Evolutionary conservation across 257 asterid genomes (phyloP).

Genomic region (Leonotis leonurus): DNA sequence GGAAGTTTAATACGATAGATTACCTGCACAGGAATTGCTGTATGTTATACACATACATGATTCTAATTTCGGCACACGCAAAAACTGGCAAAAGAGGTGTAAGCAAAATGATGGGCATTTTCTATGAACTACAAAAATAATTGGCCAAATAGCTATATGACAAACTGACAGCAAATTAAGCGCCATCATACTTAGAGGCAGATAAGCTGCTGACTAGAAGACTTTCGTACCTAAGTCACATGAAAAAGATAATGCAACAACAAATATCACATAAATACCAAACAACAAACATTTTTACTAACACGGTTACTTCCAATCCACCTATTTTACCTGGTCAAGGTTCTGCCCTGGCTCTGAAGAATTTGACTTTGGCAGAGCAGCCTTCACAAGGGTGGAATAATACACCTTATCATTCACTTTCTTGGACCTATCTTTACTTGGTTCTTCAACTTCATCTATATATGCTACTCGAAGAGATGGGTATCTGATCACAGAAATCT

Average conservation of each 20-base stretch:
- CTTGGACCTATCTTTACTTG: slow-evolving; percentile 70
- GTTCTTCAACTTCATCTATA: slow-evolving; percentile 97
- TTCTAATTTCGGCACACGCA: slow-evolving; percentile 1
- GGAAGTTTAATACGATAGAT: slow-evolving; percentile 95
- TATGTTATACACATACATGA: slow-evolving; percentile 24
- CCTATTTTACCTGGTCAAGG: slow-evolving; percentile 98
- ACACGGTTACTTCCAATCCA: no score
- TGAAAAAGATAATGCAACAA: neutral
- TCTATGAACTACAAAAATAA: neutral
- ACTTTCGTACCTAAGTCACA: neutral
- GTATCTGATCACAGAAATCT: slow-evolving; percentile 42
- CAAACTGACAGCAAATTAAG: neutral
- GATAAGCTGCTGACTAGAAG: neutral
- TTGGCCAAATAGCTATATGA: neutral
- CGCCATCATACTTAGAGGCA: slow-evolving; percentile 6
- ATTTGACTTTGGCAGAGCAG: slow-evolving; percentile 83
- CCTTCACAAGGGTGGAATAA: slow-evolving; percentile 90
- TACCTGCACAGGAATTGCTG: slow-evolving; percentile 34
- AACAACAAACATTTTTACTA: no score
- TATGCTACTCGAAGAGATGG: slow-evolving; percentile 98
- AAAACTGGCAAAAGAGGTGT: neutral
- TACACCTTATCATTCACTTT: slow-evolving; percentile 80
- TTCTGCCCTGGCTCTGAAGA: slow-evolving; percentile 86
- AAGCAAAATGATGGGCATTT: neutral
- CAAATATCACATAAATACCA: no score